Evolutionary conservation across 1,284 basidiomycete genomes (phyloP).

Genomic region (Quambalaria eucalypti): DNA sequence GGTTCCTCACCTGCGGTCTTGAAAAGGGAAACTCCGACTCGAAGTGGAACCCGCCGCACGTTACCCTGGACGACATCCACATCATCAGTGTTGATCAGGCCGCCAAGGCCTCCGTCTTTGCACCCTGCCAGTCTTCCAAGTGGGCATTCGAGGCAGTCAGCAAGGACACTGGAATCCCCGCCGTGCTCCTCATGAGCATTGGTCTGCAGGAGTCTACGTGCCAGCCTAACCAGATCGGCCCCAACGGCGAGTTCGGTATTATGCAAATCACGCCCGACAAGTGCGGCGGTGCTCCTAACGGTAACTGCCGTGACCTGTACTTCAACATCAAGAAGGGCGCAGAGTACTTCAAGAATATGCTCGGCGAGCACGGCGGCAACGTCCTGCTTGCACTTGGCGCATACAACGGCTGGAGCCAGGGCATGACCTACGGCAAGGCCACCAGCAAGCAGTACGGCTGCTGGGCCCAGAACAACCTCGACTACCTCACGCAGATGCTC

Average conservation of each 20-base stretch:
- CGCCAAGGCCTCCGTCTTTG: slow-evolving; percentile 15
- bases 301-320: slow-evolving; percentile 19
- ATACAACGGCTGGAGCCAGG: slow-evolving; percentile 33
- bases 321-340: slow-evolving; percentile 30
- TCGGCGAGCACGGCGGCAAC: slow-evolving; percentile 14
- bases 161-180: slow-evolving; percentile 18
- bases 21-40: slow-evolving; percentile 11
- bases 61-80: slow-evolving; percentile 23
- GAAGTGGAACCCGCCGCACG: slow-evolving; percentile 26
- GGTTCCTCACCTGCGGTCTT: slow-evolving; percentile 35
- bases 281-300: slow-evolving; percentile 20
- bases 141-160: slow-evolving; percentile 24
- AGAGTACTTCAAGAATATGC: slow-evolving; percentile 23
- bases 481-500: slow-evolving; percentile 30
- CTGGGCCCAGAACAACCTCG: slow-evolving; percentile 32
- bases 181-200: slow-evolving; percentile 30
- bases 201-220: slow-evolving; percentile 37
- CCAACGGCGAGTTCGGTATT: slow-evolving; percentile 32
- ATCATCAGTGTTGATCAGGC: slow-evolving; percentile 16
- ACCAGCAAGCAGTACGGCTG: slow-evolving; percentile 15
- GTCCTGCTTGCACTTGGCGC: slow-evolving; percentile 21
- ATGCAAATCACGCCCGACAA: slow-evolving; percentile 40
- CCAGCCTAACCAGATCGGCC: slow-evolving; percentile 23
- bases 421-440: slow-evolving; percentile 17
- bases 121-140: slow-evolving; percentile 19